phyloP scores from a whole-genome alignment of 495 filamentous ascomycete species.

The Penicillium antarcticum region DNA sequence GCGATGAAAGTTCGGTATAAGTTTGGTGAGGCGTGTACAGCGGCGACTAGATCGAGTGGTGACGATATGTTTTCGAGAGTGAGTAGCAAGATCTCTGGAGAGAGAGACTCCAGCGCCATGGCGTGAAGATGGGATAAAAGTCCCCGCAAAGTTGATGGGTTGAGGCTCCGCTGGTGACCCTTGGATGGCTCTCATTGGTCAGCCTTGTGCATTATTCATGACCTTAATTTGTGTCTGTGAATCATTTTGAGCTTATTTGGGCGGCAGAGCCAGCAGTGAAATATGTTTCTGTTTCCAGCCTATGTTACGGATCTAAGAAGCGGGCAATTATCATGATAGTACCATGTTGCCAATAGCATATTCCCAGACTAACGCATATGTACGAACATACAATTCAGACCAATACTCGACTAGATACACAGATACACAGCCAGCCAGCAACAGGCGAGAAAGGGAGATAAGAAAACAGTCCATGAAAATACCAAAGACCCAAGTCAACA shows the following conservation, averaged over 20 bases:
- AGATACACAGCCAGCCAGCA: constrained; percentile 4
- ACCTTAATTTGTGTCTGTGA: too few relatives aligned
- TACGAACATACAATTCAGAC: constrained; percentile 3
- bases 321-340: too few relatives aligned
- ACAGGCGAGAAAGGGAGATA: not conserved
- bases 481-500: not conserved
- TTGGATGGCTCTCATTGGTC: too few relatives aligned
- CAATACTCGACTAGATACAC: constrained; percentile 14
- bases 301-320: too few relatives aligned
- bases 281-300: too few relatives aligned
- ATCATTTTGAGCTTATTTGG: too few relatives aligned
- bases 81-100: not conserved
- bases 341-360: too few relatives aligned
- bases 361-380: not conserved
- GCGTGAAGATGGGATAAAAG: not conserved
- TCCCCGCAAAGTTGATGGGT: not conserved
- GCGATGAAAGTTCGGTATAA: not conserved
- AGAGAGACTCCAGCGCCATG: not conserved
- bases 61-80: not conserved
- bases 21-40: not conserved
- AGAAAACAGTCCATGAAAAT: not conserved
- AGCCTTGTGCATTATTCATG: too few relatives aligned
- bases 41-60: not conserved
- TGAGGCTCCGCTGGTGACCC: too few relatives aligned
- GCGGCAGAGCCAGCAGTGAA: too few relatives aligned